phyloP scores from a whole-genome alignment of 2,329 filamentous ascomycete genomes.

The Pyrenophora tritici-repentis region DNA sequence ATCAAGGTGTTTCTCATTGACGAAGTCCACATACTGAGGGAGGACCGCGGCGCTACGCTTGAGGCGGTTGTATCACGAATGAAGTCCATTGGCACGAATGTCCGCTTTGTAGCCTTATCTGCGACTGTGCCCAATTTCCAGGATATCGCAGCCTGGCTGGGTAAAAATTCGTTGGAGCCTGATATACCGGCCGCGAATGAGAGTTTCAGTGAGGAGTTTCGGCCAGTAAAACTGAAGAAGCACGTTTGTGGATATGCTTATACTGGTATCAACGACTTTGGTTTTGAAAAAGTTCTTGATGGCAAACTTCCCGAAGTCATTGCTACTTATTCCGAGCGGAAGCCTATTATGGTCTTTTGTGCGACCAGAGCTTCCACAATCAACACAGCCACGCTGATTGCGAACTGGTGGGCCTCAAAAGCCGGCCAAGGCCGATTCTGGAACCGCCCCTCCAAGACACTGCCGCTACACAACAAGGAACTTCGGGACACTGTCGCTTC shows the following conservation, averaged over 20 bases:
- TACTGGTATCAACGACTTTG: conserved; percentile 69
- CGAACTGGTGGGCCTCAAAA: conserved; percentile 66
- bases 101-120: conserved; percentile 80
- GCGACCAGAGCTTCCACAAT: conserved; percentile 74
- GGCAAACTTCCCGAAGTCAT: conserved; percentile 69
- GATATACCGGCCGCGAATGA: conserved; percentile 69
- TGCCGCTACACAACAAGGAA: conserved; percentile 63
- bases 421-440: conserved; percentile 63
- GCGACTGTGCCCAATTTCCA: conserved; percentile 82
- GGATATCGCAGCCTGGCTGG: conserved; percentile 81
- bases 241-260: conserved; percentile 74
- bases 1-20: conserved; percentile 84
- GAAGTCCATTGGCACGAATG: conserved; percentile 76
- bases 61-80: conserved; percentile 86
- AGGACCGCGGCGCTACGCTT: conserved; percentile 75
- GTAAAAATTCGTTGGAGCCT: conserved; percentile 64
- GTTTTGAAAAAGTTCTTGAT: conserved; percentile 73
- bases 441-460: conserved; percentile 59
- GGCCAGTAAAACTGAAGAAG: conserved; percentile 77
- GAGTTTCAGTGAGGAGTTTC: conserved; percentile 77
- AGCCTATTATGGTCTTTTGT: conserved; percentile 84
- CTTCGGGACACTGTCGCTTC: conserved; percentile 59
- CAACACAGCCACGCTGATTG: conserved; percentile 68
- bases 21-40: conserved; percentile 85
- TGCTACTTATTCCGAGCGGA: conserved; percentile 67